Evolutionary conservation across 1,139 yeast species (phyloP).

Genomic region (Pichia sorboxylosa): DNA sequence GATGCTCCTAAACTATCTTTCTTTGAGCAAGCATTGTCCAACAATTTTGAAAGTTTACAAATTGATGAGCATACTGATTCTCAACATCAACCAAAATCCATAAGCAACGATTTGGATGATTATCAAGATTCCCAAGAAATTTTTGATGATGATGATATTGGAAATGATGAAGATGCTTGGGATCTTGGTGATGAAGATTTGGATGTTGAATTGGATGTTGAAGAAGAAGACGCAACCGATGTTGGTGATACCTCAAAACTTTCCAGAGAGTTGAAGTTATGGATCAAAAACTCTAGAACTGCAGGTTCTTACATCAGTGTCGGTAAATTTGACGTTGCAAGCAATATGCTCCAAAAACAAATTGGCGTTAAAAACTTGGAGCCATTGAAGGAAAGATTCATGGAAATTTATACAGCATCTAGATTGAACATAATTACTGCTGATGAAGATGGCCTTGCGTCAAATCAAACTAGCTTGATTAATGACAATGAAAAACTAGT

Average conservation of each 20-base stretch:
- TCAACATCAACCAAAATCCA: not conserved
- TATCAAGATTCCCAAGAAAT: conserved; percentile 26
- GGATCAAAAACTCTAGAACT: conserved; percentile 84
- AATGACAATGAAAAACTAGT: conserved; percentile 48
- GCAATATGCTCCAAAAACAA: conserved; percentile 82
- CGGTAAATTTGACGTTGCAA: conserved; percentile 94
- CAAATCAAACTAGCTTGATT: conserved; percentile 47
- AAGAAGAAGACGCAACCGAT: conserved; percentile 29
- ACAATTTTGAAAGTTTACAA: conserved; percentile 57
- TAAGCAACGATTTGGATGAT: conserved; percentile 24
- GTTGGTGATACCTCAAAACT: conserved; percentile 21
- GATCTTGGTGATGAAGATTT: conserved; percentile 50
- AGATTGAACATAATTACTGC: conserved; percentile 67
- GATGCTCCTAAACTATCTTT: conserved; percentile 60
- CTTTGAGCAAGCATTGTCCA: conserved; percentile 76
- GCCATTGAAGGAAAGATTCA: conserved; percentile 73
- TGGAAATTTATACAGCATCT: conserved; percentile 72
- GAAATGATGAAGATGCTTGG: conserved; percentile 48
- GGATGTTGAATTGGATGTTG: conserved; percentile 47
- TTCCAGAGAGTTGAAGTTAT: conserved; percentile 56
- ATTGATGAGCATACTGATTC: conserved; percentile 31
- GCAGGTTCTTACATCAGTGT: conserved; percentile 94
- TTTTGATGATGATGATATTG: conserved; percentile 24
- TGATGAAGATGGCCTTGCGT: conserved; percentile 33
- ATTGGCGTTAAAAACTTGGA: conserved; percentile 77